Evolutionary conservation across 1,284 basidiomycete species (phyloP).

Genomic region (Heterobasidion occidentale): DNA sequence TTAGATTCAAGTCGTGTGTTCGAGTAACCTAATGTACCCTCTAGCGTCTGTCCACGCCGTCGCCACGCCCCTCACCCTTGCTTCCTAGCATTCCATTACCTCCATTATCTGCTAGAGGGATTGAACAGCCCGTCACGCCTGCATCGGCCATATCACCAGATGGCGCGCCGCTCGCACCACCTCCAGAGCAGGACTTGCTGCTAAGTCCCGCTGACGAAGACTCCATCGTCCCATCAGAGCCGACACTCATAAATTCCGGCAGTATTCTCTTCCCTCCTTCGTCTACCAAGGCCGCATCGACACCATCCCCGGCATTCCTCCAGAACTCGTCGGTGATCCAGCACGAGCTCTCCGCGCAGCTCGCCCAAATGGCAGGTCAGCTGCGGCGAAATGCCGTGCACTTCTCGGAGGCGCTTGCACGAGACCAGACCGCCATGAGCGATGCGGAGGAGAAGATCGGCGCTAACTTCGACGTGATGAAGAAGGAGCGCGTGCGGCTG

Average conservation of each 20-base stretch:
- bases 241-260: neutral
- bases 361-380: conserved; percentile 72
- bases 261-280: conserved; percentile 1
- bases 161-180: neutral
- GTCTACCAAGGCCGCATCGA: conserved; percentile 19
- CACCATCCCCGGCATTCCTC: conserved; percentile 31
- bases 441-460: conserved; percentile 61
- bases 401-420: conserved; percentile 56
- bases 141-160: neutral
- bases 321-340: conserved; percentile 57
- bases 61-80: conserved; percentile 28
- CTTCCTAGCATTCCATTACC: conserved; percentile 19
- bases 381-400: conserved; percentile 67
- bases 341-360: conserved; percentile 64
- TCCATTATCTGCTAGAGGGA: conserved; percentile 8
- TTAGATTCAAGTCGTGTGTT: neutral
- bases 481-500: conserved; percentile 53
- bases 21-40: neutral
- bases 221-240: neutral
- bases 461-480: conserved; percentile 63
- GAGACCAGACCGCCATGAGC: conserved; percentile 57
- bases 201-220: conserved; percentile 1
- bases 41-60: conserved; percentile 29
- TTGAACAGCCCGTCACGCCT: neutral
- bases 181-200: conserved; percentile 3